Evolutionary conservation across 2,329 filamentous ascomycete genomes (phyloP), one percentile per base, ranked within the genome.

Genomic region (Diaporthe australafricana): DNA sequence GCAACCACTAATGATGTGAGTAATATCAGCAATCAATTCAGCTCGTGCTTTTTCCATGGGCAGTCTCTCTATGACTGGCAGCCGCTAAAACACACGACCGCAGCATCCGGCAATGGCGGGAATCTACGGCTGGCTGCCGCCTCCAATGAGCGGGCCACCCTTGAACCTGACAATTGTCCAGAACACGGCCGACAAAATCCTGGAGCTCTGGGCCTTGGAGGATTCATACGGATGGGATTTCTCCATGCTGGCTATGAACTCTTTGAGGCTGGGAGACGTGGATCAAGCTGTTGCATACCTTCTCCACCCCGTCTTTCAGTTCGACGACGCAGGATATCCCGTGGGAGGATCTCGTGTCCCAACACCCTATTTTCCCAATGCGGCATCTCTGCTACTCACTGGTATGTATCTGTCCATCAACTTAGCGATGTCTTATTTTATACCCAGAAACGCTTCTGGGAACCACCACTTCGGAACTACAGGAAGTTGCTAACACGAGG

Each of bases 271-370:
- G 8, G 83, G 83, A 4, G 79, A 85, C 63, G 75, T 78, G 5
- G 77, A 81, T 14, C 78, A 81, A 75, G 83, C 83, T 12, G 72
- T 84, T 5, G 78, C 78, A 25, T 85, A 85, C 76, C 77, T 89
- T 20, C 76, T 90, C 27, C 81, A 90, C 77, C 79, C 82, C 1
- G 80, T 85, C 30, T 89, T 87, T 68, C 77, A 80, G 52, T 90
- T 90, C 76, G 87, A 90, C 79, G 87, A 88, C 75, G 84, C 87
- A 1, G 88, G 88, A 1, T 88, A 89, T 77, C 84, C 87, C 0
- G 78, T 87, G 5, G 88, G 88, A 7, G 87, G 87, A 0, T 80
- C 82, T 5, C 81, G 85, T 52, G 88, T 89, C 11, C 83, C 87
- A 1, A 90, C 88, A 35, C 88, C 88, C 12, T 90, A 90, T 77